Conservation (phyloP, 371 early-diverging fungal genomes). For the Batrachochytrium dendrobatidis region DNA sequence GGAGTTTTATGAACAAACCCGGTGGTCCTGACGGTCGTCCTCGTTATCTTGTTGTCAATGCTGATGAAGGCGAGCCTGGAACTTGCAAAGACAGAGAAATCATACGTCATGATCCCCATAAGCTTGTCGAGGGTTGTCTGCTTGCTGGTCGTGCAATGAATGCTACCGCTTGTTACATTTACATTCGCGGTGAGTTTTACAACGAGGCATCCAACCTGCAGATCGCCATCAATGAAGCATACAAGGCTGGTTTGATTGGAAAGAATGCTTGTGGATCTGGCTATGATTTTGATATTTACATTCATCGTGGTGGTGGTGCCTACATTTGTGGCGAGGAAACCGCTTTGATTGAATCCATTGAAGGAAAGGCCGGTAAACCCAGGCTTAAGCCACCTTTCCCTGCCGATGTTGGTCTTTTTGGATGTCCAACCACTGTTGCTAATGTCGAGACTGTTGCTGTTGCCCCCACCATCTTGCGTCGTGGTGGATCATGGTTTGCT, state of each 20-base stretch:
- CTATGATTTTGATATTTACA: conserved; percentile 91
- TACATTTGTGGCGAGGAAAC: conserved; percentile 99
- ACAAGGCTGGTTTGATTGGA: conserved; percentile 91
- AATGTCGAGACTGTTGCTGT: conserved; percentile 98
- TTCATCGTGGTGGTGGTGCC: conserved; percentile 96
- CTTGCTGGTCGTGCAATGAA: conserved; percentile 95
- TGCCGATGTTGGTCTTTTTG: conserved; percentile 95
- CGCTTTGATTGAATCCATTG: conserved; percentile 92
- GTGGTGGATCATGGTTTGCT: conserved; percentile 92
- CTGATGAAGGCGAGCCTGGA: conserved; percentile 97
- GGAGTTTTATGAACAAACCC: conserved; percentile 98
- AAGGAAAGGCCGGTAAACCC: conserved; percentile 97
- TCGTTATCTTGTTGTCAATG: conserved; percentile 93
- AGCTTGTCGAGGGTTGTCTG: conserved; percentile 93
- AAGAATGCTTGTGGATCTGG: conserved; percentile 96
- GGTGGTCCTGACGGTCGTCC: conserved; percentile 50
- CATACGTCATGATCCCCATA: conserved; percentile 96
- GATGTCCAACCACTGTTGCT: conserved; percentile 96
- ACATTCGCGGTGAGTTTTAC: conserved; percentile 97
- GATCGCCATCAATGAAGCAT: conserved; percentile 92
- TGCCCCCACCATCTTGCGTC: conserved; percentile 90
- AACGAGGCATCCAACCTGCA: conserved; percentile 93
- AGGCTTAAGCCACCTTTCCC: conserved; percentile 98
- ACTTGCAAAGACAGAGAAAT: conserved; percentile 99
- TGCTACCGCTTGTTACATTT: conserved; percentile 95